Evolutionary conservation across 345 rosid species (phyloP).

Genomic region (Conringia planisiliqua): DNA sequence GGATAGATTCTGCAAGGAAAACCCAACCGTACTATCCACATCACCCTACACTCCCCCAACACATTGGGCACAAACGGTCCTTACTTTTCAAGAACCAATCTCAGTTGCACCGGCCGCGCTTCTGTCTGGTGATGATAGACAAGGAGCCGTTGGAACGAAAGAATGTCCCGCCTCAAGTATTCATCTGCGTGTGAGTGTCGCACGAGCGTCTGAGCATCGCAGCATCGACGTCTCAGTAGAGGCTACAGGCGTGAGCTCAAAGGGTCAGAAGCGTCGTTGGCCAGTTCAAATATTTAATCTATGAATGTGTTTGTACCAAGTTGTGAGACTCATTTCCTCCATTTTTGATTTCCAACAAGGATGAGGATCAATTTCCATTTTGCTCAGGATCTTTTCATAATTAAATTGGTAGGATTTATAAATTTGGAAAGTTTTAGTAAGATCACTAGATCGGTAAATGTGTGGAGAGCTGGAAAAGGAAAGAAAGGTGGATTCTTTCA

Average conservation of each 20-base stretch:
- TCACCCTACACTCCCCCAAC: conserved; percentile 81
- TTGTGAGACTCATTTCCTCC: neutral
- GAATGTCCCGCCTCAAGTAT: conserved; percentile 62
- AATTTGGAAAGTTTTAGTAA: neutral
- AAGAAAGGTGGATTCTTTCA: neutral
- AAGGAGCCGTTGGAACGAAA: conserved; percentile 47
- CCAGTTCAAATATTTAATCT: conserved; percentile 81
- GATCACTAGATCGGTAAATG: neutral
- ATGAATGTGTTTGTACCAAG: conserved; percentile 29
- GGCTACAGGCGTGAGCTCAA: conserved; percentile 44
- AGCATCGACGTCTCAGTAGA: conserved; percentile 85
- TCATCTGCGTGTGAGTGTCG: conserved; percentile 75
- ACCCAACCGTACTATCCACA: conserved; percentile 68
- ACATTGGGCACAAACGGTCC: conserved; percentile 88
- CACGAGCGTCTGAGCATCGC: conserved; percentile 68
- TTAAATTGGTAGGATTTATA: neutral
- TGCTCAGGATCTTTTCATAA: neutral
- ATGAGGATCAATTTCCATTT: neutral
- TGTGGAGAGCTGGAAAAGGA: neutral
- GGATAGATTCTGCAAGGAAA: conserved; percentile 82
- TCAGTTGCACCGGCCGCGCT: conserved; percentile 50
- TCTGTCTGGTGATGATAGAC: conserved; percentile 30
- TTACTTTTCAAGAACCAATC: conserved; percentile 80
- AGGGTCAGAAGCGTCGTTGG: conserved; percentile 56
- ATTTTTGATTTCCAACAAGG: neutral